Base-by-base conservation (phyloP, 202 grass and related monocot genomes). In the Elaeis oleifera region DNA sequence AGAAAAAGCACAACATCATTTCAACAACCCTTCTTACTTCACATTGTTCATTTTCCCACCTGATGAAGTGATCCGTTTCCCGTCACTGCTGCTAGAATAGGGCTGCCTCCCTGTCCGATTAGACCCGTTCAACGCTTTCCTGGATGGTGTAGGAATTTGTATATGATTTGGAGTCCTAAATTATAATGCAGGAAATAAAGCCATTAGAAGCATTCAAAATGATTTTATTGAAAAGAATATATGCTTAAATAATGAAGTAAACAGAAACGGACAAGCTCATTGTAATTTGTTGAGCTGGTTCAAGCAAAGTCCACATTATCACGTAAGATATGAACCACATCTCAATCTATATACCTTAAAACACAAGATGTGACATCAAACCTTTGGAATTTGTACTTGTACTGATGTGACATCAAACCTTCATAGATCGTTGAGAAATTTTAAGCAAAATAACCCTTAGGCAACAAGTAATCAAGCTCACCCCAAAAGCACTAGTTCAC, bases 101-200 rank as follows among this genome's bases (percentile, higher is more conserved):
- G 73, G 76, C 21, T 80, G 80, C 54, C 80, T 83, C 53, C 73
- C 86, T 27, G 72, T 81, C 61, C 85, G 77, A 54, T 83, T 92
- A 18, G 76, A 78, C 59, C 80, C 72, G 14, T 84, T 99, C 52
- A 72, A 75, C 24, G 36, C 51, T 82, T 99, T 99, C 83, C 77
- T 89, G 3, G 88, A 89, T 0, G 72, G 56, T 4, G 74, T 84
- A 70, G 94, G 84, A 79, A 92, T 79, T 58, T 99, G 81, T 55
- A 82, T 76, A 67, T 99, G 82, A 60, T 8, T 67, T 53, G 85
- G 85, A 66, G 75, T 92, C 77, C 94, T 99, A 76, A 86, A 72
- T 72, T 57, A 26, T 15, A 67, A 23, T 63, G 22, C 32, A 21
- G 18, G 1, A 56, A 78, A 65, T 63, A 70, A 44, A 20, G 32